Evolutionary conservation across 768 basidiomycete species (phyloP), one percentile per base, ranked within the genome.

Genomic region (Rhodotorula toruloides): DNA sequence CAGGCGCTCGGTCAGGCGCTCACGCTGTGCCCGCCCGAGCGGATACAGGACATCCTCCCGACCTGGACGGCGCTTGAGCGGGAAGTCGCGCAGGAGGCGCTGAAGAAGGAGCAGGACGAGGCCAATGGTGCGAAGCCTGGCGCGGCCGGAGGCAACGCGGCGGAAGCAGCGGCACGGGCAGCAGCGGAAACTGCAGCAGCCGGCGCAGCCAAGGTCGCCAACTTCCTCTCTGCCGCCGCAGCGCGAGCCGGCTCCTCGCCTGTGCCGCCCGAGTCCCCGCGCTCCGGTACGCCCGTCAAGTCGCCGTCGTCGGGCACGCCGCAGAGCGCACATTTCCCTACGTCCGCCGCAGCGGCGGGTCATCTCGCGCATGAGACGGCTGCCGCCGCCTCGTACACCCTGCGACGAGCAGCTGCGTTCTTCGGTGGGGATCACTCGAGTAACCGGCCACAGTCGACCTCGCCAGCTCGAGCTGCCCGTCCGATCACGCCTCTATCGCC

Each of bases 21-120:
- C 36, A 86, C 91, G 73, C 81, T 96, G 25, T 94, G 91, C 76
- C 91, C 93, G 1, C 77, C 87, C 0, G 89, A 91, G 59, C 83
- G 84, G 71, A 81, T 94, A 17, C 81, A 86, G 46, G 87, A 90
- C 67, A 80, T 97, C n/a, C 81, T 98, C 19, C 76, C 80, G 2
- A 81, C 84, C 6, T 97, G 91, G 90, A 83, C 85, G 54, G 83
- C 82, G 40, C 76, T 89, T 36, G 89, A 92, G 77, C 83, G 79
- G 65, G 86, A 86, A 60, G 85, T 57, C 10, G 59, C 55, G 5
- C 31, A 53, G 39, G 39, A 47, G 43, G 39, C 50, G 39, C 39
- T 48, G 29, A 31, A 36, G 46, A 31, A 48, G 42, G 54, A 52
- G 27, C 27, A 60, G 31, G 37, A 39, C 50, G 40, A 9, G 2